Evolutionary conservation across 2,329 filamentous ascomycete species (phyloP), one percentile per base, ranked within the genome.

Genomic region (Colletotrichum sansevieriae): DNA sequence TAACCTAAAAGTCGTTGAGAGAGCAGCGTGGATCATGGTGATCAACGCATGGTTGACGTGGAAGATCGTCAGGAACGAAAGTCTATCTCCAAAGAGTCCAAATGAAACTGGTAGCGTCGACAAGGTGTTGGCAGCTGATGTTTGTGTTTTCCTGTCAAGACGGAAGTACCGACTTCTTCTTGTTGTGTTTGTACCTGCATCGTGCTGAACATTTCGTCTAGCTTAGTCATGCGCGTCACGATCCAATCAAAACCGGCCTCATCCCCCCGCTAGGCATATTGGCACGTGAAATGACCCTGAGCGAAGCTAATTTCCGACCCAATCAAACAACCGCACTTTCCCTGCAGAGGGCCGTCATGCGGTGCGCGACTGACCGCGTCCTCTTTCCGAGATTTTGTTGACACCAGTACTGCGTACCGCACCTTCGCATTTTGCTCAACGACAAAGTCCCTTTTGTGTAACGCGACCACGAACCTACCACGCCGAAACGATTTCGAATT

Each of bases 341-440:
- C 63, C 64, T 70, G 67, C 52, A 68, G 43, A 58, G 66, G 64
- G 39, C 51, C 64, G 58, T 70, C 67, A 70, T 70, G 64, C 64
- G 64, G 44, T 70, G 67, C 67, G 67, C 67, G 67, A 70, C 57
- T 58, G 67, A 70, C 64, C 67, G 67, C 67, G 67, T 70, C 64
- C 67, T 55, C 58, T 44, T 68, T 54, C 64, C 64, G 67, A 70
- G 52, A 70, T 67, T 70, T 62, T 70, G 67, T 70, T 70, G 67
- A 70, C 67, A 70, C 47, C 52, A 52, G 64, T 70, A 68, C 55
- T 59, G 43, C 63, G 43, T 69, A 51, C 49, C 56, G 49, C 41
- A 61, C 52, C 66, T 69, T 69, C 66, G 63, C 66, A 60, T 69
- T 60, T 43, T 55, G 63, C 43, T 66, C 43, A 49, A 69, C 55